These are phyloP conservation scores for Tylopilus sp. DNA, from an alignment of 1,284 basidiomycete species.

Conservation along the genomic window DNA sequence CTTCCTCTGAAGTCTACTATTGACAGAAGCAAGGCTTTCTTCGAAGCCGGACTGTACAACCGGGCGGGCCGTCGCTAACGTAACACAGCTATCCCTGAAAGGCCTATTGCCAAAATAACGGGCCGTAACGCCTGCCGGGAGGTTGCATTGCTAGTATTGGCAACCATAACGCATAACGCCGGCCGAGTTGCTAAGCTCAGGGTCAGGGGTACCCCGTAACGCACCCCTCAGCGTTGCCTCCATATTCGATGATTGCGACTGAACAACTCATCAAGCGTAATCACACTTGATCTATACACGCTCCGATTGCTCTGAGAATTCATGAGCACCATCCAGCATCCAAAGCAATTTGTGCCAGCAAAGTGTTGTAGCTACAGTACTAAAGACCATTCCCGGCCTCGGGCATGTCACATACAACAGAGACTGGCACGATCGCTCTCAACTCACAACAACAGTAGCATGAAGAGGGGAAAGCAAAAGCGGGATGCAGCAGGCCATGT, in stretches of 20 bases:
- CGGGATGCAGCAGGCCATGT: conserved; percentile 11
- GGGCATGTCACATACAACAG: conserved; percentile 30
- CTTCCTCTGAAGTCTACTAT: no score
- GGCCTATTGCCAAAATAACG: neutral
- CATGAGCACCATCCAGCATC: conserved; percentile 15
- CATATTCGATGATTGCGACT: neutral
- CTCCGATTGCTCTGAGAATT: neutral
- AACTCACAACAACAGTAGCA: conserved; percentile 29
- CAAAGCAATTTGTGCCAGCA: conserved; percentile 30
- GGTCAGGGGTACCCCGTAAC: neutral
- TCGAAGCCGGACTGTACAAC: no score
- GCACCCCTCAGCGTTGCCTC: neutral
- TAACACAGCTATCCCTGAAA: neutral
- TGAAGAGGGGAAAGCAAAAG: conserved; percentile 10
- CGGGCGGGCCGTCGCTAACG: neutral
- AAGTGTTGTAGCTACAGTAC: conserved; percentile 29
- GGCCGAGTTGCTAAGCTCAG: neutral
- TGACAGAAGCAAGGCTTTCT: no score
- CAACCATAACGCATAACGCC: neutral
- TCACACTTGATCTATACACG: no score
- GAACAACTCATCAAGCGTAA: no score
- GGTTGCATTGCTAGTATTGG: neutral
- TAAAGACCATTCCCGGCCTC: conserved; percentile 13
- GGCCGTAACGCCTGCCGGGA: neutral
- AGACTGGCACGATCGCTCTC: conserved; percentile 22